Evolutionary conservation across 305 asterid species (phyloP), one percentile per base, ranked within the genome.

Genomic region (Fraxinus greggii): DNA sequence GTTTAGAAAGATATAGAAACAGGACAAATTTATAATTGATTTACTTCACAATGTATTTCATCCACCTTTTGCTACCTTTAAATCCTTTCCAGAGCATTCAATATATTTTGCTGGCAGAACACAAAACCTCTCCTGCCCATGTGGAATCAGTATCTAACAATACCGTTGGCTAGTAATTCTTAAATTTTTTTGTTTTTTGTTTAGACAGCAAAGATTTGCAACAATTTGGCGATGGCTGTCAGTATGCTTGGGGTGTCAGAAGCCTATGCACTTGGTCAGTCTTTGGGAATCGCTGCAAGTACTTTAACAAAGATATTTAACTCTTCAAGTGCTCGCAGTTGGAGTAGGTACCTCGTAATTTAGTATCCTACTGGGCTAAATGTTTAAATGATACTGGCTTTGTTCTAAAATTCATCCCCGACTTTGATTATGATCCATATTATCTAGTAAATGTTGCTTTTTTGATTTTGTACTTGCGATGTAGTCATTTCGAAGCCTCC

Each of bases 241-340:
- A 92, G 97, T 70, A 96, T 96, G 99, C 91, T 94, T 80, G 99
- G 98, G 79, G 97, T 93, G 70, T 96, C 99, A 8, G 99, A 96
- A 88, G 99, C 98, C 81, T 81, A 90, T 84, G 90, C 93, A 36
- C 98, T 96, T 31, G 99, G 99, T n/a, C 99, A 96, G 85, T 91
- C 93, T 10, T 84, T 92, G 83, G 99, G 98, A 38, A 87, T 94
- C 69, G 56, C 88, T 79, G 95, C 99, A 42, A 79, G 79, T 76
- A 94, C 97, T 79, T 89, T 96, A 81, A 94, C 98, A 8, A 86
- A 87, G 84, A 87, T 94, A 78, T 91, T 96, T 82, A 94, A 96
- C 87, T 92, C 97, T 76, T 96, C 99, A 19, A 92, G 94, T 83
- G 98, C 99, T 84, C 95, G 98, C 78, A 94, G 97, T 89, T 96